Evolutionary conservation across 164 flowering plant genomes (phyloP).

Genomic region (Annona cherimola): DNA sequence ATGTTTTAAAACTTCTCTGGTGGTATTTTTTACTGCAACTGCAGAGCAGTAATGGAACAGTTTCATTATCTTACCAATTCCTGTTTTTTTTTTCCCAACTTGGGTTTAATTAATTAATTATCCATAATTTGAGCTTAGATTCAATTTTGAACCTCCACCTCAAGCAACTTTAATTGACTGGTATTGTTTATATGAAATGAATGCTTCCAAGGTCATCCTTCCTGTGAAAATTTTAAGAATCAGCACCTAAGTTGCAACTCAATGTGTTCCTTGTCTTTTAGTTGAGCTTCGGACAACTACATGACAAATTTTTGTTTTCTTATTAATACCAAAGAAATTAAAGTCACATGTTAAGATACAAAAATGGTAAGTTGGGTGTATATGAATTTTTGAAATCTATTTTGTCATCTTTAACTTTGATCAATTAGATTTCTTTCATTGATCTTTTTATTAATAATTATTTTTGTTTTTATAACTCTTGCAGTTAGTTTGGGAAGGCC

Average conservation of each 20-base stretch:
- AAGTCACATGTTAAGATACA: not conserved
- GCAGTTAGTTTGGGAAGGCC: slow-evolving; percentile 85
- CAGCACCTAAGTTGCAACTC: not conserved
- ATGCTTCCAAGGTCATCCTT: not conserved
- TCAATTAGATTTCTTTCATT: not conserved
- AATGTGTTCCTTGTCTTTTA: not conserved
- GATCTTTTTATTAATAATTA: not conserved
- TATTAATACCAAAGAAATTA: not conserved
- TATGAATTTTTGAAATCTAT: not conserved
- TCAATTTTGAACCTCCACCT: not conserved
- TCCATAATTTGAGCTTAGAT: not conserved
- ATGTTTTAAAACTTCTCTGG: no score
- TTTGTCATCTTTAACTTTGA: not conserved
- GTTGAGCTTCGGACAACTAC: not conserved
- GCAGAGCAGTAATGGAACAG: no score
- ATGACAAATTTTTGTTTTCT: not conserved
- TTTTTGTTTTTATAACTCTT: slow-evolving; percentile 7
- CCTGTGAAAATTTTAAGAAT: not conserved
- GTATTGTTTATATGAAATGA: not conserved
- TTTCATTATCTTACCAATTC: no score
- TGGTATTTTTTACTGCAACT: no score
- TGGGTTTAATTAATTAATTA: no score
- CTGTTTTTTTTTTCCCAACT: no score
- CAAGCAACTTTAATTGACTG: not conserved
- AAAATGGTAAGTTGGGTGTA: not conserved